phyloP scores from a whole-genome alignment of 345 rosid genomes.

The Alliaria petiolata region DNA sequence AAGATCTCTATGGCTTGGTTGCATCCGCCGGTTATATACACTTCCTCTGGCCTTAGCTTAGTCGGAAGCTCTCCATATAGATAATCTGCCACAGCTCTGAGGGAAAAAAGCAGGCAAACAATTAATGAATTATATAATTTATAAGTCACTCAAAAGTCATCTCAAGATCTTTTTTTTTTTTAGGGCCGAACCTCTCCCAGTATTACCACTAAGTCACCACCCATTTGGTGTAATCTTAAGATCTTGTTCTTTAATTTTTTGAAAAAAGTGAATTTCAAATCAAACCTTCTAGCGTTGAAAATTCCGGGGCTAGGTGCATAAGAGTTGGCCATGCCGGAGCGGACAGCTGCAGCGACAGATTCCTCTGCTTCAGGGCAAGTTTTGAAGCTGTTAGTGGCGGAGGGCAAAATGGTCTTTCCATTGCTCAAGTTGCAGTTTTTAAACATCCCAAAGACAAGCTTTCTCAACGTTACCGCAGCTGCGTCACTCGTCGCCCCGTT shows the following conservation, averaged over 20 bases:
- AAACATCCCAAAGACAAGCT: slow-evolving; percentile 25
- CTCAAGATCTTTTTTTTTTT: too few species aligned
- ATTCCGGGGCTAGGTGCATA: slow-evolving; percentile 44
- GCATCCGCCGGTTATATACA: slow-evolving; percentile 48
- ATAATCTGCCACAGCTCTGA: slow-evolving; percentile 48
- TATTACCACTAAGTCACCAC: too few species aligned
- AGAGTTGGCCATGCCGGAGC: slow-evolving; percentile 44
- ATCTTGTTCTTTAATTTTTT: too few species aligned
- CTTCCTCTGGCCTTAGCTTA: slow-evolving; percentile 43
- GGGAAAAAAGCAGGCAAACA: neutral
- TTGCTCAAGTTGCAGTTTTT: slow-evolving; percentile 33
- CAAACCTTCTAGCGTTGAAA: slow-evolving; percentile 51
- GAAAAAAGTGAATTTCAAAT: too few species aligned
- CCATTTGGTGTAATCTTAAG: too few species aligned
- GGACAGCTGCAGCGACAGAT: slow-evolving; percentile 41
- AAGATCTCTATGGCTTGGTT: slow-evolving; percentile 46
- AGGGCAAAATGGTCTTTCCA: slow-evolving; percentile 38
- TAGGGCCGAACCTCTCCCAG: too few species aligned
- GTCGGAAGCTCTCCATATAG: slow-evolving; percentile 38
- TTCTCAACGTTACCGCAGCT: slow-evolving; percentile 33
- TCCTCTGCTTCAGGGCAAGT: slow-evolving; percentile 47
- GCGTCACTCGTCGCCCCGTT: slow-evolving; percentile 17
- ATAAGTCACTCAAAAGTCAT: too few species aligned
- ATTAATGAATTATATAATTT: too few species aligned
- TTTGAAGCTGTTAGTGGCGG: slow-evolving; percentile 41